These are phyloP conservation scores for Millerago galiae DNA, from an alignment of 805 yeast genomes.

Conservation along the genomic window DNA sequence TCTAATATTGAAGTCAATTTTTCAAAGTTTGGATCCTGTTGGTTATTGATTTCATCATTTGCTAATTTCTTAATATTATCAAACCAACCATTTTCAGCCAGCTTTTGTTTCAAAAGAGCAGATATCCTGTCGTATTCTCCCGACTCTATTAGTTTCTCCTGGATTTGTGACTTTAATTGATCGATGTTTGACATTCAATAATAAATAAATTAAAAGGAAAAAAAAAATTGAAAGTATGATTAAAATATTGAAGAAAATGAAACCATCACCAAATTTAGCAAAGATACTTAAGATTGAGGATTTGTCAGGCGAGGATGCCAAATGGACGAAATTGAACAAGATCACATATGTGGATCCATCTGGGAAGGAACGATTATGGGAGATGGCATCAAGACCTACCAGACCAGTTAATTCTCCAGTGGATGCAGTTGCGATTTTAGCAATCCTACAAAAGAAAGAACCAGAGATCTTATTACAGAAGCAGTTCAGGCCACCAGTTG, in stretches of 20 bases:
- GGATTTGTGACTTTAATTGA: conserved; percentile 51
- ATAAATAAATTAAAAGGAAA: neutral
- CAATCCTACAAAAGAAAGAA: conserved; percentile 49
- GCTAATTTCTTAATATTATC: conserved; percentile 65
- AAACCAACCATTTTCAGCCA: conserved; percentile 81
- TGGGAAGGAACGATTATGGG: conserved; percentile 78
- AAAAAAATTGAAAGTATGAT: conserved; percentile 1
- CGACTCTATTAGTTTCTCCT: conserved; percentile 60
- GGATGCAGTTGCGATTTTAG: conserved; percentile 91
- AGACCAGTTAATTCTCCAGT: conserved; percentile 34
- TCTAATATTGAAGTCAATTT: conserved; percentile 46
- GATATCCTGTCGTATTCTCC: conserved; percentile 79
- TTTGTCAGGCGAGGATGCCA: conserved; percentile 40
- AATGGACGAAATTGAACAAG: conserved; percentile 63
- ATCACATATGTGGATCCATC: conserved; percentile 67
- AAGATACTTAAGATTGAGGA: conserved; percentile 25
- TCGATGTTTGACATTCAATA: neutral
- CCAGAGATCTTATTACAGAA: conserved; percentile 56
- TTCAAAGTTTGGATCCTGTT: conserved; percentile 44
- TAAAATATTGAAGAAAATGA: conserved; percentile 11
- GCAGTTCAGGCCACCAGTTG: conserved; percentile 91
- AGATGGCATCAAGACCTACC: conserved; percentile 57
- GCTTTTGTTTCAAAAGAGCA: conserved; percentile 51
- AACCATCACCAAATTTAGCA: conserved; percentile 32
- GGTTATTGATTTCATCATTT: conserved; percentile 34